Evolutionary conservation across 2,329 filamentous ascomycete species (phyloP).

Genomic region (Aspergillus proliferans): DNA sequence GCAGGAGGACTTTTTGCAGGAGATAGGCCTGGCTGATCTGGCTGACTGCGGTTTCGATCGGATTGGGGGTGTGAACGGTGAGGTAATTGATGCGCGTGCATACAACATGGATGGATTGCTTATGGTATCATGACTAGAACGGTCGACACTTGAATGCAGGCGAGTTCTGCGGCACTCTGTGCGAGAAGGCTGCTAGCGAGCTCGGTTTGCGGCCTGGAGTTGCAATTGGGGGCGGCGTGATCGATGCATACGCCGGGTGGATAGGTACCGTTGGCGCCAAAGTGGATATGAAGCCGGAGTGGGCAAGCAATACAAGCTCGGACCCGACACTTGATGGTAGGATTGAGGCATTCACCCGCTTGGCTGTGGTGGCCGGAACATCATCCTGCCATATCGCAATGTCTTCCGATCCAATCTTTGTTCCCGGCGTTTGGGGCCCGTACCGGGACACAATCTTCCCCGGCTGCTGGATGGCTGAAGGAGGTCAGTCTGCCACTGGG

Average conservation of each 20-base stretch:
- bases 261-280: constrained; percentile 93
- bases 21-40: constrained; percentile 74
- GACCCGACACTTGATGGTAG: constrained; percentile 68
- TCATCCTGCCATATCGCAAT: constrained; percentile 96
- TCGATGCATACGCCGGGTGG: constrained; percentile 94
- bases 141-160: constrained; percentile 81
- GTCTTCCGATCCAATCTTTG: constrained; percentile 83
- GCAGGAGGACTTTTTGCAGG: constrained; percentile 83
- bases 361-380: constrained; percentile 86
- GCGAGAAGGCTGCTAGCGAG: constrained; percentile 71
- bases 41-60: constrained; percentile 77
- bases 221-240: constrained; percentile 89
- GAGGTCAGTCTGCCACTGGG: constrained; percentile 86
- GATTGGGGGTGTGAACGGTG: constrained; percentile 83
- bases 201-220: constrained; percentile 77
- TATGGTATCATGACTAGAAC: constrained; percentile 52
- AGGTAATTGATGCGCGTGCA: constrained; percentile 54
- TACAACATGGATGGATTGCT: constrained; percentile 13
- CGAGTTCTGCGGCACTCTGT: constrained; percentile 75
- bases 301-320: constrained; percentile 59
- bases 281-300: constrained; percentile 55
- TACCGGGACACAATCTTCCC: constrained; percentile 87
- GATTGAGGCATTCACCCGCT: constrained; percentile 69
- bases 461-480: constrained; percentile 88
- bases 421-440: constrained; percentile 87